These are phyloP conservation scores for Alternaria solani DNA, from an alignment of 2,329 filamentous ascomycete genomes.

Conservation along the genomic window DNA sequence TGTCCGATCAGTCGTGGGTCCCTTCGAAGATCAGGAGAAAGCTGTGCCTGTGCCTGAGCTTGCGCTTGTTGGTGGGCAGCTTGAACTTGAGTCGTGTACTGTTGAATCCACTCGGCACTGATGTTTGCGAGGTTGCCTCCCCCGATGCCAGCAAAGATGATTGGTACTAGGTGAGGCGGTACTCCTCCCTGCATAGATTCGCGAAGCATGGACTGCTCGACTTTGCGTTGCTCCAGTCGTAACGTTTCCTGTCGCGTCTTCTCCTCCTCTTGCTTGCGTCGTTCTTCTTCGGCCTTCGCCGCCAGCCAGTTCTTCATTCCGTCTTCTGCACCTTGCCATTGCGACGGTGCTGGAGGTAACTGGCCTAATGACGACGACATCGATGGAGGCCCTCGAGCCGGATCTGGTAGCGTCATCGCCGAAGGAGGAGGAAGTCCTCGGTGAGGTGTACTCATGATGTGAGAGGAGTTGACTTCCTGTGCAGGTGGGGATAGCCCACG, in stretches of 20 bases:
- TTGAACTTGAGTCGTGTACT: conserved; percentile 58
- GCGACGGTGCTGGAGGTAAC: conserved; percentile 56
- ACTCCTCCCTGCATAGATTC: conserved; percentile 62
- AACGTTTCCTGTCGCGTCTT: conserved; percentile 61
- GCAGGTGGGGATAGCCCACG: conserved; percentile 50
- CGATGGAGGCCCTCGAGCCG: conserved; percentile 49
- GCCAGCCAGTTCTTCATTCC: conserved; percentile 61
- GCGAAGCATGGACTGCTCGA: conserved; percentile 62
- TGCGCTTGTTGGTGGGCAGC: conserved; percentile 54
- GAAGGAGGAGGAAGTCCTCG: conserved; percentile 62
- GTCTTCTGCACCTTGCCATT: conserved; percentile 62
- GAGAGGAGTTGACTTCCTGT: conserved; percentile 54
- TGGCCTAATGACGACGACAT: conserved; percentile 50
- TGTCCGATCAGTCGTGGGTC: conserved; percentile 55
- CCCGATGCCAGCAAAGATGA: conserved; percentile 63
- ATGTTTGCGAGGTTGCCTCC: conserved; percentile 58
- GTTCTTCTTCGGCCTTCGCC: conserved; percentile 63
- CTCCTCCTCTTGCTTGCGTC: conserved; percentile 63
- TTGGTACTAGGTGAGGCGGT: conserved; percentile 61
- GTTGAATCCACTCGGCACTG: conserved; percentile 60
- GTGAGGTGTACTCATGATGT: conserved; percentile 61
- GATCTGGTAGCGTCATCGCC: conserved; percentile 61
- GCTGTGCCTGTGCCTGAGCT: conserved; percentile 51
- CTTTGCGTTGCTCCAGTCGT: conserved; percentile 60
- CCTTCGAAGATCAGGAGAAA: conserved; percentile 54